Percentiles rank a stretch among this genome's conserved stretches.
phyloP scores from a whole-genome alignment of 106 monocot genomes.

The Platanthera guangdongensis region DNA sequence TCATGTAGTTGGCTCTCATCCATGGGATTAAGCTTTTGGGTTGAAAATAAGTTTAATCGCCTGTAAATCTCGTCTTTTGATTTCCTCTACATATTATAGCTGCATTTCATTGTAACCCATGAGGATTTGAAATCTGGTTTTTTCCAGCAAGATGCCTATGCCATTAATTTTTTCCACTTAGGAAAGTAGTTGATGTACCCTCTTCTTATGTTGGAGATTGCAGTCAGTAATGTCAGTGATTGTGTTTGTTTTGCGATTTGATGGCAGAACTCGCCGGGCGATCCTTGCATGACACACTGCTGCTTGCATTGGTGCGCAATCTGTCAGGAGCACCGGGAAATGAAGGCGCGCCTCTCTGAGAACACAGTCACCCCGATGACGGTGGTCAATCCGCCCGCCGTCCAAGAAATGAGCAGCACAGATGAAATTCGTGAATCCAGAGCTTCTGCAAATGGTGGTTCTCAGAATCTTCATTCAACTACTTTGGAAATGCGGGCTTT shows the following conservation, averaged over 20 bases:
- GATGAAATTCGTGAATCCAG: conserved; percentile 12
- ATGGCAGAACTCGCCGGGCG: conserved; percentile 76
- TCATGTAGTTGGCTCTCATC: no score
- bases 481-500: conserved; percentile 55
- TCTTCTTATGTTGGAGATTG: no score
- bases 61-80: no score
- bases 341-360: conserved; percentile 64
- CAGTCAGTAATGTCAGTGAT: no score
- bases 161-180: no score
- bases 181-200: no score
- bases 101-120: no score
- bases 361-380: conserved; percentile 56
- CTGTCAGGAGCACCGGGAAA: conserved; percentile 88
- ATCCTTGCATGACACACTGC: conserved; percentile 78
- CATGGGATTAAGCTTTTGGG: no score
- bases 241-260: background rate
- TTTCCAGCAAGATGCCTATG: no score
- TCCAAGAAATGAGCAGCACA: conserved; percentile 60
- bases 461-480: conserved; percentile 18
- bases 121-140: no score
- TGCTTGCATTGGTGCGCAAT: conserved; percentile 86
- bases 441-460: conserved; percentile 17
- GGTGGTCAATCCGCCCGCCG: conserved; percentile 48
- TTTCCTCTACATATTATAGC: no score
- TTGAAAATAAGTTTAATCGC: no score